A percentile compares a stretch with the other conserved stretches of the same genome.
Evolutionary conservation across 192 early-diverging fungal genomes (phyloP).

Genomic region (Coemansia sp.): DNA sequence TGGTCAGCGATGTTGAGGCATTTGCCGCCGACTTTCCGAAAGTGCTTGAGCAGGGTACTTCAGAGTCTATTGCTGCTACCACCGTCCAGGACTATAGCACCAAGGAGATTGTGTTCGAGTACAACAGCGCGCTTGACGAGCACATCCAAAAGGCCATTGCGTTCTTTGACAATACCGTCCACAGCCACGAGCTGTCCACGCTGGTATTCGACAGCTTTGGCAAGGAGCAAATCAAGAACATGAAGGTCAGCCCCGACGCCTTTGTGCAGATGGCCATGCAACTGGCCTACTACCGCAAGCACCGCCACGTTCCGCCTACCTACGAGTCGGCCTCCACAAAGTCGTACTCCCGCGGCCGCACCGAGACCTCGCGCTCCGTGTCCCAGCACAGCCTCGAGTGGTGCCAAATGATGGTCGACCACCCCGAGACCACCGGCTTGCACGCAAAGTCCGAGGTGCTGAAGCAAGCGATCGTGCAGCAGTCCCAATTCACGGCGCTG

Average conservation of each 20-base stretch:
- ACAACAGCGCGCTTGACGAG: slow-evolving; percentile 45
- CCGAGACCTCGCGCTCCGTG: slow-evolving; percentile 74
- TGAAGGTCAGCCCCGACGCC: slow-evolving; percentile 63
- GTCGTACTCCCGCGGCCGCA: slow-evolving; percentile 66
- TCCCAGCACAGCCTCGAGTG: slow-evolving; percentile 60
- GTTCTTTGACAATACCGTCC: slow-evolving; percentile 66
- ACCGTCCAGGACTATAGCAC: slow-evolving; percentile 42
- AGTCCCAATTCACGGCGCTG: slow-evolving; percentile 56
- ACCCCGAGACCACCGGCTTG: slow-evolving; percentile 47
- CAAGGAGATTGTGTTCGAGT: slow-evolving; percentile 52
- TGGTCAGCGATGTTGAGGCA: slow-evolving; percentile 59
- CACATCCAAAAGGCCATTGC: slow-evolving; percentile 59
- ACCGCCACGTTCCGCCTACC: slow-evolving; percentile 59
- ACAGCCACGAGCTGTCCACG: slow-evolving; percentile 63
- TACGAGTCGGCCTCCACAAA: slow-evolving; percentile 75
- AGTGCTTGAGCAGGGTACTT: background rate
- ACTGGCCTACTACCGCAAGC: slow-evolving; percentile 68
- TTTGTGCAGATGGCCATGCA: slow-evolving; percentile 77
- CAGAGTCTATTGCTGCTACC: slow-evolving; percentile 11
- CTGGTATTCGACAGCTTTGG: slow-evolving; percentile 74
- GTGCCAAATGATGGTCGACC: slow-evolving; percentile 56
- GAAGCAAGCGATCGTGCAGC: slow-evolving; percentile 50
- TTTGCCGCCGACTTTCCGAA: background rate
- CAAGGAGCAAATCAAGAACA: slow-evolving; percentile 64
- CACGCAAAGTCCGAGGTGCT: slow-evolving; percentile 53